A percentile compares a stretch with the other conserved stretches of the same genome.
Conservation (phyloP, 495 filamentous ascomycete species). For the Monascus purpureus region DNA sequence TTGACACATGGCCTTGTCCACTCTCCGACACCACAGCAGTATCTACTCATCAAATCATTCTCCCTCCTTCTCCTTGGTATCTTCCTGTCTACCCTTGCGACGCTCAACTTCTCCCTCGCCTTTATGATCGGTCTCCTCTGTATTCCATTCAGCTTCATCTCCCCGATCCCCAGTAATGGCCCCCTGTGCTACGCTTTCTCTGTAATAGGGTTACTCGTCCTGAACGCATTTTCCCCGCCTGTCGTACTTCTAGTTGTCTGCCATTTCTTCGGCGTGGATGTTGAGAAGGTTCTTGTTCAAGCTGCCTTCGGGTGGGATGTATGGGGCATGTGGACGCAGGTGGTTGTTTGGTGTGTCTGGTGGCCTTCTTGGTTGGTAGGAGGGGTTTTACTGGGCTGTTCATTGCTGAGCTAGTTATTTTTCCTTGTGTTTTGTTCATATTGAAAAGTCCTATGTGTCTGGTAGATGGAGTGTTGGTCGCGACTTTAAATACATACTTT, state of each 20-base stretch:
- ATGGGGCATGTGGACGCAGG: slow-evolving; percentile 76
- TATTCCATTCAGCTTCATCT: slow-evolving; percentile 59
- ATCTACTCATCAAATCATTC: slow-evolving; percentile 72
- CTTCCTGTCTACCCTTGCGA: slow-evolving; percentile 82
- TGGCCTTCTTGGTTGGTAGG: slow-evolving; percentile 89
- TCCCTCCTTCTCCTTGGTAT: slow-evolving; percentile 84
- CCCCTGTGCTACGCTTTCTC: slow-evolving; percentile 13
- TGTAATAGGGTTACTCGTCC: slow-evolving; percentile 18
- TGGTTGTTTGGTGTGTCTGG: slow-evolving; percentile 96
- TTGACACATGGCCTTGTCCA: slow-evolving; percentile 37
- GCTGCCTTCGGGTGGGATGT: slow-evolving; percentile 87
- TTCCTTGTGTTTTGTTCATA: not conserved
- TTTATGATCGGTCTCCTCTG: slow-evolving; percentile 73
- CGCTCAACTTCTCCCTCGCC: slow-evolving; percentile 88
- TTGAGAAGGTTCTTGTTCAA: slow-evolving; percentile 49
- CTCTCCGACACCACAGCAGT: slow-evolving; percentile 50
- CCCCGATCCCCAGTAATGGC: slow-evolving; percentile 24
- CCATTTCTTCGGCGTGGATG: slow-evolving; percentile 31
- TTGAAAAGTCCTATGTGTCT: no score
- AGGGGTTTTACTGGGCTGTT: slow-evolving; percentile 33
- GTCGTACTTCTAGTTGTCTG: slow-evolving; percentile 42
- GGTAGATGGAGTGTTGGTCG: no score
- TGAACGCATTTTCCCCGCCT: slow-evolving; percentile 52
- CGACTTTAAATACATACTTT: no score
- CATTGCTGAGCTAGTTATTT: slow-evolving; percentile 12